phyloP scores from a whole-genome alignment of 331 rosid genomes.

The Prunus yedoensis region DNA sequence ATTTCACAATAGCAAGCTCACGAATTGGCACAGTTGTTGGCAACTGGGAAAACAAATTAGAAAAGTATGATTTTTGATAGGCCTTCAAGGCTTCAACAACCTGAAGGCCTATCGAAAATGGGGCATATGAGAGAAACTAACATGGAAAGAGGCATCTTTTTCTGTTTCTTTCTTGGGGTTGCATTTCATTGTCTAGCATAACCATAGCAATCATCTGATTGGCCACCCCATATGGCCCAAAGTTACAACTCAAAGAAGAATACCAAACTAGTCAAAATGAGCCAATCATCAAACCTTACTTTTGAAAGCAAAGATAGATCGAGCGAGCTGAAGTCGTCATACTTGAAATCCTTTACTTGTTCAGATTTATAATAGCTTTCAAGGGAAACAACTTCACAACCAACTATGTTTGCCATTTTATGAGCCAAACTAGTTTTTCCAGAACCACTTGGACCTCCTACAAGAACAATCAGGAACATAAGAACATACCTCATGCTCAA shows the following conservation, averaged over 20 bases:
- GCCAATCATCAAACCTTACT: constrained; percentile 45
- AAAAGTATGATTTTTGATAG: background rate
- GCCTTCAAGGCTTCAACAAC: background rate
- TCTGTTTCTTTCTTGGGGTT: background rate
- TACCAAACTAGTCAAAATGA: constrained; percentile 10
- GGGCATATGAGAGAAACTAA: background rate
- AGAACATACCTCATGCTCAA: constrained; percentile 27
- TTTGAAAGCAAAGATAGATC: constrained; percentile 86
- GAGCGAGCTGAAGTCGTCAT: constrained; percentile 82
- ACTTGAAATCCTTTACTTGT: constrained; percentile 85
- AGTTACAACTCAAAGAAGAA: constrained; percentile 1
- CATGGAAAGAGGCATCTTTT: background rate
- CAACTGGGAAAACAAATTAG: background rate
- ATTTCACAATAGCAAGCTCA: background rate
- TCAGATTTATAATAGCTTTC: constrained; percentile 88
- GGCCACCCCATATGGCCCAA: background rate
- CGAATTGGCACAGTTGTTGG: background rate
- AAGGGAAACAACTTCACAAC: constrained; percentile 92
- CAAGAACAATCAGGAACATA: constrained; percentile 30
- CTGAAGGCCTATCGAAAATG: background rate
- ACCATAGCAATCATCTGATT: background rate
- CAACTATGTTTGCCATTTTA: constrained; percentile 97
- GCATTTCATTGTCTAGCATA: background rate
- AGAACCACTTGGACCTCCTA: constrained; percentile 99
- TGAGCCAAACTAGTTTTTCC: constrained; percentile 99